phyloP scores from a whole-genome alignment of 345 rosid species.

The Euphorbia tirucalli region DNA sequence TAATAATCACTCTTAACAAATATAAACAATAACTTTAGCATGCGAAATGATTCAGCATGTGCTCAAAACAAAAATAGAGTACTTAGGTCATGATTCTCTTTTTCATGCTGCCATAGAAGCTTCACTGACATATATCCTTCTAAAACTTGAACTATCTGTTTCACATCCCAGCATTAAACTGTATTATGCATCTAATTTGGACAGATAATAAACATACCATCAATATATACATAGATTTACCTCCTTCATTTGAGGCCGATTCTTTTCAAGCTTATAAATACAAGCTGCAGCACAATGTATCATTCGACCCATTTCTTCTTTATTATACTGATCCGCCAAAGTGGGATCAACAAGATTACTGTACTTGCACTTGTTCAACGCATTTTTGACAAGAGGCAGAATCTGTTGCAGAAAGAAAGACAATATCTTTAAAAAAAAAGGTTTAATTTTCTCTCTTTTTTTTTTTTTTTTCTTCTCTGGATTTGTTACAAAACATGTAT shows the following conservation, averaged over 20 bases:
- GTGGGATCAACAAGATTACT: constrained; percentile 24
- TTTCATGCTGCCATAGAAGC: neutral
- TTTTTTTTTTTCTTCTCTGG: too few relatives aligned
- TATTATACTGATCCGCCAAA: constrained; percentile 13
- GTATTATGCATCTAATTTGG: neutral
- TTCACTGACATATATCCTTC: neutral
- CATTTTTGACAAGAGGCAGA: constrained; percentile 20
- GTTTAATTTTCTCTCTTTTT: too few relatives aligned
- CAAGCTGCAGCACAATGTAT: constrained; percentile 21
- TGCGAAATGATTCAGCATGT: too few relatives aligned
- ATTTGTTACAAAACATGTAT: too few relatives aligned
- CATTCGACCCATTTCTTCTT: constrained; percentile 7
- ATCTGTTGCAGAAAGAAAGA: constrained; percentile 1
- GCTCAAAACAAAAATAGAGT: neutral
- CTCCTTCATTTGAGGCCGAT: constrained; percentile 26
- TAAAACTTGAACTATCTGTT: neutral
- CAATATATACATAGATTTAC: constrained; percentile 1
- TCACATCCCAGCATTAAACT: neutral
- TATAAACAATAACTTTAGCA: too few relatives aligned
- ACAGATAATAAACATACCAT: neutral
- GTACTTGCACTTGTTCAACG: constrained; percentile 42
- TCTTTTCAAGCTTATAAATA: constrained; percentile 9
- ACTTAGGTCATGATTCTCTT: neutral
- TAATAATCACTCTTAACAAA: too few relatives aligned
- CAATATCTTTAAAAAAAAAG: too few relatives aligned